Base-by-base conservation (phyloP, 495 filamentous ascomycete genomes). In the Aspergillus hancockii region DNA sequence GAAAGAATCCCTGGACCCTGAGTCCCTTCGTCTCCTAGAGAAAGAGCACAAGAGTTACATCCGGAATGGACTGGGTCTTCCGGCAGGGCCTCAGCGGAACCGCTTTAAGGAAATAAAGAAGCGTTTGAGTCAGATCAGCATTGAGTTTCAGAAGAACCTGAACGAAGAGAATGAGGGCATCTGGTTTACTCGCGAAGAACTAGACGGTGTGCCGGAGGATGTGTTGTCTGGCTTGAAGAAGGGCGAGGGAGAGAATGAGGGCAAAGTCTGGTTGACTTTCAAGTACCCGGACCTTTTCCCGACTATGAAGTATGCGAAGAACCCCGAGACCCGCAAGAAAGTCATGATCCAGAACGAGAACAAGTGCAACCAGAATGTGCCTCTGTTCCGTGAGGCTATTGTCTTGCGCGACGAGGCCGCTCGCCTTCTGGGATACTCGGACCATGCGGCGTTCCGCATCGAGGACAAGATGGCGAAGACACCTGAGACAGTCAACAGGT, bases 381-480 rank as follows among this genome's bases (percentile, higher is more conserved):
- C 88, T 0, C 78, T 98, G 18, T 98, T 98, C 81, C 84, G 81
- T 56, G 94, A 97, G 72, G 84, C 92, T 2, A 83, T 98, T 49
- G 71, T 93, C 16, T 81, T 98, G 57, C 89, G 95, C 18, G 94
- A 98, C 64, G 95, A 98, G 75, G 91, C 88, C 22, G 94, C 95
- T 34, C 86, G 95, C 52, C 77, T 98, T 40, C 78, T 98, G 23
- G 93, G 92, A 7, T 98, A 97, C 72, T 89, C 88, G 19, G 90
- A 96, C 66, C 93, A 97, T 75, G 94, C 94, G 31, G 85, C 91
- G 21, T 93, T 96, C 80, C 82, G 84, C 32, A 90, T 98, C 47
- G 93, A 97, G 71, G 90, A 94, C 59, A 97, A 96, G 83, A 98
- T 98, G 95, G 92, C 92, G 56, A 97, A 98, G 81, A 89, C 85